Base-by-base conservation (phyloP, 768 basidiomycete genomes). In the Rhodotorula taiwanensis region DNA sequence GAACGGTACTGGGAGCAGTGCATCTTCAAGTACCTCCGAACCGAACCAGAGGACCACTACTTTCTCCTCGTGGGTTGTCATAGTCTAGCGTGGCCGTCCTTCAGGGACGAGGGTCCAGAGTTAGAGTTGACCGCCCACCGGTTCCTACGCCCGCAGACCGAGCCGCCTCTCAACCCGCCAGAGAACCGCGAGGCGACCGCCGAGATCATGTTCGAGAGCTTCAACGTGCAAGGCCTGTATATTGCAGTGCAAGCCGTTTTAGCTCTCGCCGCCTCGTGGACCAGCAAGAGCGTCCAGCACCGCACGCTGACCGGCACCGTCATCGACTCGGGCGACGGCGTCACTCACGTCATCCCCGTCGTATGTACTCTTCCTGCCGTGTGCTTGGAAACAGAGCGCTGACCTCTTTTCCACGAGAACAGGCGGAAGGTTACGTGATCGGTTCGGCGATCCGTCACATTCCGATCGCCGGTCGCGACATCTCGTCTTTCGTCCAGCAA, bases 181-280 rank as follows among this genome's bases (percentile, higher is more conserved):
- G 95, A 99, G 79, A 99, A 98, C 79, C 82, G 95, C 72, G 95
- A 99, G 77, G 94, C 94, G 76, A 98, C 94, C 0, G 95, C 95
- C 25, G 94, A 98, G 75, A 98, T 98, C 79, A 97, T 99, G 83
- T 99, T 98, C 76, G 95, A 99, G 78, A 94, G 91, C 0, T 99
- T 99, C 84, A 98, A 98, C 78, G 93, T 97, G 79, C 88, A 92
- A 75, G 94, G 94, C 27, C 82, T 97, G 48, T 98, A 98, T 77
- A 98, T 99, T 72, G 95, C 93, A 55, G 95, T 99, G 0, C 95
- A 98, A 76, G 95, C 95, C 41, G 95, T 99, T 9, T 85, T 99
- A 15, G 95, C 95, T 0, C 87, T 99, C 66, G 95, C 95, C 7
- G 94, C 94, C 1, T 93, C 91, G 2, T 98, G 95, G 95, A 83